A percentile compares a stretch with the other conserved stretches of the same genome.
These are phyloP conservation scores for Phytophthora citrophthora DNA, from an alignment of 352 stramenopile genomes.

Conservation along the genomic window DNA sequence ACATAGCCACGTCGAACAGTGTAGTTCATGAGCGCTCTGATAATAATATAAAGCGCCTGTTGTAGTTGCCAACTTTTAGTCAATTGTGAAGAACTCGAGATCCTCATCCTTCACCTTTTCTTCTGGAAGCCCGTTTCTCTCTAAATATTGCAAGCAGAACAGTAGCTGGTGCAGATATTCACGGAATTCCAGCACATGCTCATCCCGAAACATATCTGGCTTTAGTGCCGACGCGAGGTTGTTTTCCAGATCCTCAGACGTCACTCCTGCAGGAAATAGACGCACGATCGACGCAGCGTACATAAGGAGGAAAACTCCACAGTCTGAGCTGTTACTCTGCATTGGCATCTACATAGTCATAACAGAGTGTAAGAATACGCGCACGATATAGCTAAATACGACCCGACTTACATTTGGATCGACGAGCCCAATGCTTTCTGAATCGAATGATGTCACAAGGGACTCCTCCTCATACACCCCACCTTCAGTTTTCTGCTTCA, in stretches of 20 bases:
- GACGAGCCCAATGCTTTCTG: slow-evolving; percentile 61
- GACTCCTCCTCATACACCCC: slow-evolving; percentile 20
- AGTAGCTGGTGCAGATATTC: slow-evolving; percentile 83
- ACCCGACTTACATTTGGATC: slow-evolving; percentile 75
- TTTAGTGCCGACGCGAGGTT: slow-evolving; percentile 56
- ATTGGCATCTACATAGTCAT: slow-evolving; percentile 77
- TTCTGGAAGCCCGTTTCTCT: slow-evolving; percentile 54
- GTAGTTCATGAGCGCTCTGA: slow-evolving; percentile 5
- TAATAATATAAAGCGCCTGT: slow-evolving; percentile 21
- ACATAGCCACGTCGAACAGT: too few species aligned
- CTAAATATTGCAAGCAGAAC: slow-evolving; percentile 68
- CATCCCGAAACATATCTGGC: slow-evolving; percentile 65
- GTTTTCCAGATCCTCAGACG: slow-evolving; percentile 56
- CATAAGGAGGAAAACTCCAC: slow-evolving; percentile 87
- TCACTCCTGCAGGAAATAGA: slow-evolving; percentile 62
- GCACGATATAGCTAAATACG: neutral
- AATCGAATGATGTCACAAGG: slow-evolving; percentile 55
- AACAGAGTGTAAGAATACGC: neutral
- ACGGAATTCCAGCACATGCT: slow-evolving; percentile 76
- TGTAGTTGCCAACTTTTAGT: slow-evolving; percentile 24
- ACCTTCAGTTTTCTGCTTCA: slow-evolving; percentile 2
- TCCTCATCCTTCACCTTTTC: slow-evolving; percentile 58
- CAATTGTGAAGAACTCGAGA: slow-evolving; percentile 63
- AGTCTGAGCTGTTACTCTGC: slow-evolving; percentile 95
- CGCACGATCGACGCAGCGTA: slow-evolving; percentile 74